A percentile compares a stretch with the other conserved stretches of the same genome.
These are phyloP conservation scores for Aspergillus sergii DNA, from an alignment of 2,329 filamentous ascomycete genomes.

Conservation along the genomic window DNA sequence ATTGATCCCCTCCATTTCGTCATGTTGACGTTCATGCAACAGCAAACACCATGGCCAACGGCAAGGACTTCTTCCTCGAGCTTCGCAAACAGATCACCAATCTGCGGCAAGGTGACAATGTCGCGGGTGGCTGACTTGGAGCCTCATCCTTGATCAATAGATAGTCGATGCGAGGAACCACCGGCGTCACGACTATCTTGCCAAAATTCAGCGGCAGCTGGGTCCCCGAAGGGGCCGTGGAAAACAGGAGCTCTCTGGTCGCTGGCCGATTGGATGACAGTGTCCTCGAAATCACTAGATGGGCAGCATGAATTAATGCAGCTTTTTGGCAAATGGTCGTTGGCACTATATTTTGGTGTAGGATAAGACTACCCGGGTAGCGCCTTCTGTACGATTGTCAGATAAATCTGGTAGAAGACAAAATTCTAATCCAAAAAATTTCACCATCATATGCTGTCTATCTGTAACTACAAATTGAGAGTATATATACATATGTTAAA, in stretches of 20 bases:
- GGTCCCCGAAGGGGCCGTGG: neutral
- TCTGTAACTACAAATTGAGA: neutral
- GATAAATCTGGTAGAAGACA: conserved; percentile 2
- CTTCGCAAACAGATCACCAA: conserved; percentile 50
- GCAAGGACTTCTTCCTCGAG: conserved; percentile 54
- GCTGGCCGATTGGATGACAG: conserved; percentile 16
- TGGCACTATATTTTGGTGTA: neutral
- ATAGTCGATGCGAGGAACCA: conserved; percentile 7
- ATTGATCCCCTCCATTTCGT: neutral
- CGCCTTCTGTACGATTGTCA: neutral
- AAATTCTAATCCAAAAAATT: neutral
- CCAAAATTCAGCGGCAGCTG: neutral
- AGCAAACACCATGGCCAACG: conserved; percentile 53
- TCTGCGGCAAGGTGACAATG: conserved; percentile 40
- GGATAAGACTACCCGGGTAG: neutral
- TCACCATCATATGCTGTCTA: neutral
- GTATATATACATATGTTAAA: neutral
- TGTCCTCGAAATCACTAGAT: conserved; percentile 1
- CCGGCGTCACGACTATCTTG: neutral
- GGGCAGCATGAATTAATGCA: neutral
- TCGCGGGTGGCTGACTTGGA: conserved; percentile 37
- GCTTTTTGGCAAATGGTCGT: neutral
- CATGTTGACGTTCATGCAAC: conserved; percentile 13
- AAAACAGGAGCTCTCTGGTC: conserved; percentile 6
- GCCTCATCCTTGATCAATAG: neutral